phyloP scores from a whole-genome alignment of 2,329 filamentous ascomycete genomes.

The Xylaria sp. region DNA sequence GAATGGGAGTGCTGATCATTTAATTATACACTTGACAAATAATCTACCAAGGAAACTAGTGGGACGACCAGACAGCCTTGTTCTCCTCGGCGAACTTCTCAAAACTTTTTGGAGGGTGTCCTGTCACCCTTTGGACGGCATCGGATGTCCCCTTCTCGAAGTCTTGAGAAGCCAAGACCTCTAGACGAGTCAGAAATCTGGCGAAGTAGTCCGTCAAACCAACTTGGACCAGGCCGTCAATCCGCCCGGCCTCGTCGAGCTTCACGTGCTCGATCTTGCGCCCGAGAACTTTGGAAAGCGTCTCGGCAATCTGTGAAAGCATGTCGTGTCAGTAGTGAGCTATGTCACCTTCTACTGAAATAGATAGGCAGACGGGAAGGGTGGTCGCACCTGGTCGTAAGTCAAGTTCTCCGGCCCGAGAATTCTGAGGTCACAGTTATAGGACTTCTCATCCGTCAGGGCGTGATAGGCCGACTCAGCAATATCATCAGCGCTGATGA shows the following conservation, averaged over 20 bases:
- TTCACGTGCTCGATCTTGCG: constrained; percentile 44
- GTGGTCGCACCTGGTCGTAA: constrained; percentile 38
- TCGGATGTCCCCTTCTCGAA: constrained; percentile 37
- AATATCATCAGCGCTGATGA: constrained; percentile 41
- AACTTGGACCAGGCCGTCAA: constrained; percentile 33
- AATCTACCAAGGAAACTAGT: neutral
- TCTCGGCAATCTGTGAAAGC: constrained; percentile 39
- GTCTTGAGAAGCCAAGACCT: constrained; percentile 35
- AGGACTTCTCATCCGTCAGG: constrained; percentile 40
- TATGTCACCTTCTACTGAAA: neutral
- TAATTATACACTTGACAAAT: neutral
- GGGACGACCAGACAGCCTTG: constrained; percentile 30
- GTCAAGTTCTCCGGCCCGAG: constrained; percentile 40
- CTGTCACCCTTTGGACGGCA: constrained; percentile 39
- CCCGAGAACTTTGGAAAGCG: constrained; percentile 39
- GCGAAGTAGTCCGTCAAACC: constrained; percentile 39
- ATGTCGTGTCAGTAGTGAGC: neutral
- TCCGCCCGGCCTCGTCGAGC: constrained; percentile 36
- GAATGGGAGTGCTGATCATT: neutral
- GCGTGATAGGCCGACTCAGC: constrained; percentile 39
- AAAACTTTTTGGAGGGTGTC: constrained; percentile 39
- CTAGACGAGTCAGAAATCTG: constrained; percentile 37
- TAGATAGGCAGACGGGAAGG: neutral
- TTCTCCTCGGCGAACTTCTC: constrained; percentile 37
- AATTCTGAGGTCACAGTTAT: constrained; percentile 39